Base-by-base conservation (phyloP, 257 asterid species). In the Sherardia arvensis region DNA sequence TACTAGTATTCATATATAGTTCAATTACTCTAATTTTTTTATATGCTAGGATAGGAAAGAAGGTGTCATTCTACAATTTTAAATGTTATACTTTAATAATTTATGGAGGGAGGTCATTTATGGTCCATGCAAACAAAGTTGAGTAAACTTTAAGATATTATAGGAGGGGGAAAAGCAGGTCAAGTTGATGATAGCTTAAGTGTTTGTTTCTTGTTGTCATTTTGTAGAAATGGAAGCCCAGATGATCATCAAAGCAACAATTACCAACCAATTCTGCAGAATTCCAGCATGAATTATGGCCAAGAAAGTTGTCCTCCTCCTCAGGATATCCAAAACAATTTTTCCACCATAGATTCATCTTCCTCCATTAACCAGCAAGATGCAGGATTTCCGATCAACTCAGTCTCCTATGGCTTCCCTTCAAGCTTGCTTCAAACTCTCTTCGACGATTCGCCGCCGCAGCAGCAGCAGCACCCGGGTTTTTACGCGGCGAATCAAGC, bases 391-490 rank as follows among this genome's bases (percentile, higher is more conserved):
- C 80, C 73, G 4, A 30, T 77, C 36, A 79, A 71, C 58, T 67
- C 87, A 56, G 36, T 30, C 22, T 68, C 85, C 53, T 81, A 68
- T 53, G 77, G 68, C 72, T 73, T 70, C 71, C 28, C 77, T 56
- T 75, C 90, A n/a, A 66, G 79, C 55, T 53, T 84, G 74, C 66
- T 84, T 58, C 95, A 80, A 38, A 75, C 76, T 3, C 64, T 84
- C 36, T 83, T 84, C 8, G 83, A 76, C n/a, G 51, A 43, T 15
- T n/a, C 51, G 7, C 75, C 3, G 82, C 73, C 12, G 51, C 63
- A 71, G 61, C 47, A 38, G 74, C 77, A 54, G 7, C 74, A 66
- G 4, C 77, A n/a, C 4, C 27, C 27, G 56, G 26, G 73, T 53
- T 30, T 76, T 4, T 54, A 36, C 11, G 66, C 27, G 7, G 65